Conservation (phyloP, 2,329 filamentous ascomycete genomes). For the Fusarium subtropicale region DNA sequence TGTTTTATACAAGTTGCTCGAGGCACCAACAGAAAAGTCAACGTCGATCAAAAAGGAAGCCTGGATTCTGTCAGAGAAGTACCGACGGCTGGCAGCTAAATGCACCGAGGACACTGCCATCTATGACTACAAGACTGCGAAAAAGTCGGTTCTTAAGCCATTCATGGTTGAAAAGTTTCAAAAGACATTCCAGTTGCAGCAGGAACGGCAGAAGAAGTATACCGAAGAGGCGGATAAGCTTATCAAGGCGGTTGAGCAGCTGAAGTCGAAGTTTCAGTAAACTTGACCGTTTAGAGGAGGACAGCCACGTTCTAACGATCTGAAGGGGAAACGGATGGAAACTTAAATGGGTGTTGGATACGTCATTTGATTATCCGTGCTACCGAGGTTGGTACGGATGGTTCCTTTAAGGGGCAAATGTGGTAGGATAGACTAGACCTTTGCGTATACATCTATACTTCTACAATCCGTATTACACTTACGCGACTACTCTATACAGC, state of each 20-base stretch:
- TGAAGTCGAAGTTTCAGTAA: constrained; percentile 2
- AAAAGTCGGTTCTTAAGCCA: constrained; percentile 25
- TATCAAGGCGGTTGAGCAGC: not conserved
- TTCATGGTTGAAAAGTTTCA: constrained; percentile 36
- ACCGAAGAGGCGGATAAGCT: not conserved
- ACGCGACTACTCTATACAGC: rapidly evolving
- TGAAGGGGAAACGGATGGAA: not conserved
- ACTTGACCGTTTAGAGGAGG: not conserved
- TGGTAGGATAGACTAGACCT: not conserved
- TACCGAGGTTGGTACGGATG: not conserved
- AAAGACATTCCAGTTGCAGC: constrained; percentile 19
- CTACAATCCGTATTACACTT: too few species aligned
- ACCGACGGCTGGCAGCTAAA: constrained; percentile 27
- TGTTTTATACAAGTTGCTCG: constrained; percentile 26
- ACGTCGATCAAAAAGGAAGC: constrained; percentile 34
- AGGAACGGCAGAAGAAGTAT: not conserved
- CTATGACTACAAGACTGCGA: constrained; percentile 21
- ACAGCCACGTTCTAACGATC: too few species aligned
- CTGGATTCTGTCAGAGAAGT: constrained; percentile 25
- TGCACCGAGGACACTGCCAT: constrained; percentile 32
- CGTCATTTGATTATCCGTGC: not conserved
- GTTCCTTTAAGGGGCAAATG: too few species aligned
- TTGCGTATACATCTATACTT: not conserved
- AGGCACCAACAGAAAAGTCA: constrained; percentile 24
- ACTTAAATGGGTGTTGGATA: not conserved